These are phyloP conservation scores for Coniferiporia weirii DNA, from an alignment of 1,284 basidiomycete genomes.

Conservation along the genomic window DNA sequence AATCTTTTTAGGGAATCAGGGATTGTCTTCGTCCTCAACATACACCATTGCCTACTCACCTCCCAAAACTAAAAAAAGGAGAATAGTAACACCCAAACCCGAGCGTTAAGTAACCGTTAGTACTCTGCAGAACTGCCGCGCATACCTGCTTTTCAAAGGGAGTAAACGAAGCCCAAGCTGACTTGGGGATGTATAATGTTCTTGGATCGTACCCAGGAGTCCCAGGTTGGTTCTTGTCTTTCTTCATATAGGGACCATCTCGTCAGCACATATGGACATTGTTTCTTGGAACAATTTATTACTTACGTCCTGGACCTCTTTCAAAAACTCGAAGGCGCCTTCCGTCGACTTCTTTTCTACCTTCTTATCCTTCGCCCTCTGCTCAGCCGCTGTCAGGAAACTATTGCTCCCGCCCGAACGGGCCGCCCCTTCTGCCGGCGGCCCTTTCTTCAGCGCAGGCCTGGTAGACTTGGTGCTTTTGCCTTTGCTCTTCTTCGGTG, in stretches of 20 bases:
- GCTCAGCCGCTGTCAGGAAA: conserved; percentile 86
- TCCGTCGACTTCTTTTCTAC: conserved; percentile 79
- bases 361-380: conserved; percentile 70
- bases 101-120: neutral
- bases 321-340: conserved; percentile 79
- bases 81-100: neutral
- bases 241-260: conserved; percentile 39
- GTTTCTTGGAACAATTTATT: neutral
- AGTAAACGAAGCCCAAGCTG: conserved; percentile 81
- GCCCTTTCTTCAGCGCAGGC: conserved; percentile 27
- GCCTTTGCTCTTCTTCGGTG: conserved; percentile 26
- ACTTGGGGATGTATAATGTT: conserved; percentile 79
- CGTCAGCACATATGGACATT: neutral
- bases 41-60: conserved; percentile 28
- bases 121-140: neutral
- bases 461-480: conserved; percentile 19
- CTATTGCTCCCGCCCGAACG: conserved; percentile 29
- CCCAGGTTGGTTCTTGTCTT: conserved; percentile 75
- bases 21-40: neutral
- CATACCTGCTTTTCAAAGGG: conserved; percentile 91
- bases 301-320: conserved; percentile 69
- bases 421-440: conserved; percentile 22
- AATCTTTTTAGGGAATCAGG: conserved; percentile 43
- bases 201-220: conserved; percentile 91
- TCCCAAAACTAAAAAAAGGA: conserved; percentile 77